Evolutionary conservation across 768 basidiomycete genomes (phyloP).

Genomic region (Tricholomella constricta): DNA sequence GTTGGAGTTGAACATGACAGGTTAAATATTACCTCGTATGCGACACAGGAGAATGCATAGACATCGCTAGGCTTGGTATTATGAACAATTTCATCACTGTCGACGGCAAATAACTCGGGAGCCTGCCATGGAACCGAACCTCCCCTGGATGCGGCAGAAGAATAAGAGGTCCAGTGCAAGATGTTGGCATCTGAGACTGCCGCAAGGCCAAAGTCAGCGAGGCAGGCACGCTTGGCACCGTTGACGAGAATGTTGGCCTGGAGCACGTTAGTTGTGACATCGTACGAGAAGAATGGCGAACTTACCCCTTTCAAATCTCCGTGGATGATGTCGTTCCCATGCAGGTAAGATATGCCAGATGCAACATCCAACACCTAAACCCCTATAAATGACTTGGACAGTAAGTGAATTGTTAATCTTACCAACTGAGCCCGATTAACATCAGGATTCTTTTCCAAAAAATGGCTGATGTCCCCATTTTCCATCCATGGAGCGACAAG

Average conservation of each 20-base stretch:
- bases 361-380: constrained; percentile 34
- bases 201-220: too few relatives aligned
- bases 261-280: too few relatives aligned
- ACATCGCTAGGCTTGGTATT: constrained; percentile 8
- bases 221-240: constrained; percentile 14
- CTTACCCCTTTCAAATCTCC: constrained; percentile 48
- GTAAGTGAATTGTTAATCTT: not conserved
- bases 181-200: constrained; percentile 17
- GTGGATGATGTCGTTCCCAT: constrained; percentile 38
- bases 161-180: constrained; percentile 15
- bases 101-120: constrained; percentile 21
- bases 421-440: not conserved
- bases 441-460: constrained; percentile 15
- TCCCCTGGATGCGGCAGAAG: constrained; percentile 12
- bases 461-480: constrained; percentile 32
- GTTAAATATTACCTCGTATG: not conserved
- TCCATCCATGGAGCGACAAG: constrained; percentile 41
- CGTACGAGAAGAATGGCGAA: not conserved
- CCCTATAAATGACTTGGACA: not conserved
- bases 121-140: constrained; percentile 23
- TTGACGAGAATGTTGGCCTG: constrained; percentile 28
- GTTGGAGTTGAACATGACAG: not conserved
- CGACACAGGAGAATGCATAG: constrained; percentile 1
- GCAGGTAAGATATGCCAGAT: constrained; percentile 34
- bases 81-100: constrained; percentile 8